Evolutionary conservation across 495 filamentous ascomycete species (phyloP).

Genomic region (Cryomyces antarcticus): DNA sequence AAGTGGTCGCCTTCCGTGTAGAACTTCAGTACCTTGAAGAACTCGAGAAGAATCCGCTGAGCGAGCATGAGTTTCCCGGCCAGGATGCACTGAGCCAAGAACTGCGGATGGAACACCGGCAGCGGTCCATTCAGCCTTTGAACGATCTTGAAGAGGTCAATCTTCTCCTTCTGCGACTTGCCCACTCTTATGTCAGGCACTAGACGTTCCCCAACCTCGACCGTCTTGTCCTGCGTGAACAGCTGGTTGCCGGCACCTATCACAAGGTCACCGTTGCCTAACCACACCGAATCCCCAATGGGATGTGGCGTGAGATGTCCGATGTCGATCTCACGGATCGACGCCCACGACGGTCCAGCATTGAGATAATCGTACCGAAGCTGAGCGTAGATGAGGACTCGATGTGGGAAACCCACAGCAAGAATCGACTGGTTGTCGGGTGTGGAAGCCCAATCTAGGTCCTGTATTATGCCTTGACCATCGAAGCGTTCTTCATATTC

Average conservation of each 20-base stretch:
- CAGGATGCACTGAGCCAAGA: constrained; percentile 73
- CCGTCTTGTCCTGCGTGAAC: constrained; percentile 62
- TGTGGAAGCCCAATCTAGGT: constrained; percentile 89
- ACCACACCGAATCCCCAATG: constrained; percentile 84
- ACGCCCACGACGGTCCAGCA: constrained; percentile 74
- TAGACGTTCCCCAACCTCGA: constrained; percentile 42
- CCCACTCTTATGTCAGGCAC: constrained; percentile 34
- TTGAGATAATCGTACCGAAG: constrained; percentile 88
- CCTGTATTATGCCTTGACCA: constrained; percentile 52
- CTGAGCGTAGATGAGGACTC: constrained; percentile 69
- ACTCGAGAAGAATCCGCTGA: constrained; percentile 47
- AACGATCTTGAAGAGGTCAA: constrained; percentile 63
- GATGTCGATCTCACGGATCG: constrained; percentile 63
- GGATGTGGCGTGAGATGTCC: constrained; percentile 71
- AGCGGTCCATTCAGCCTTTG: constrained; percentile 69
- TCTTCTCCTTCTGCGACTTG: constrained; percentile 28
- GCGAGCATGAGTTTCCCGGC: constrained; percentile 57
- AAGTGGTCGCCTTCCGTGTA: constrained; percentile 65
- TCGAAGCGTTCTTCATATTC: constrained; percentile 64
- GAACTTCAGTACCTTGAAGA: constrained; percentile 67
- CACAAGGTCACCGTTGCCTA: constrained; percentile 61
- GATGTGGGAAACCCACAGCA: constrained; percentile 74
- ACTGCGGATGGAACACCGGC: constrained; percentile 85
- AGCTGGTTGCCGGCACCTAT: constrained; percentile 85
- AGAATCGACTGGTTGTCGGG: constrained; percentile 81